A percentile compares a stretch with the other conserved stretches of the same genome.
These are phyloP conservation scores for Suhomyces bribrorum DNA, from an alignment of 1,139 yeast species.

Conservation along the genomic window DNA sequence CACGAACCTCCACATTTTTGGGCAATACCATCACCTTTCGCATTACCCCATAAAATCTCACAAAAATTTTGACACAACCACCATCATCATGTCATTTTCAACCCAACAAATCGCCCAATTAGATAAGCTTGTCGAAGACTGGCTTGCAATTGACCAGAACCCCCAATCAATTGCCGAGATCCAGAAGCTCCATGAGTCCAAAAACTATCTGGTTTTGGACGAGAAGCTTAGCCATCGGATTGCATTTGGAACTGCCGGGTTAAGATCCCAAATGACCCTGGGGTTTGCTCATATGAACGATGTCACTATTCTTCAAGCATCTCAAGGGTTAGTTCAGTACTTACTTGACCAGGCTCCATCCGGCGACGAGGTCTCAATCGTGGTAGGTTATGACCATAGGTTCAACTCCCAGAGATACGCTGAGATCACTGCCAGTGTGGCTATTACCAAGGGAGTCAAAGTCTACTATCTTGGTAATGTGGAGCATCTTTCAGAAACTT, in stretches of 20 bases:
- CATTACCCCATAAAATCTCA: not conserved
- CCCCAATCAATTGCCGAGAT: conserved; percentile 60
- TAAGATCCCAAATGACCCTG: conserved; percentile 84
- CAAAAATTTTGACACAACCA: no score
- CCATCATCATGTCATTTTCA: conserved; percentile 5
- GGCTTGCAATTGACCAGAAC: conserved; percentile 46
- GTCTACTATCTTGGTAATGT: conserved; percentile 63
- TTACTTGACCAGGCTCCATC: conserved; percentile 29
- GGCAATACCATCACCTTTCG: no score
- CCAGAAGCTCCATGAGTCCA: conserved; percentile 37
- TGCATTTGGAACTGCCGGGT: conserved; percentile 92
- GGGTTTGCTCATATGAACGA: conserved; percentile 90
- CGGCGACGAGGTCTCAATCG: conserved; percentile 45
- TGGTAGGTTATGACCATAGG: conserved; percentile 91
- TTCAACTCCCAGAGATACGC: conserved; percentile 81
- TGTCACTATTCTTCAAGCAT: conserved; percentile 85
- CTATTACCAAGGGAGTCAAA: conserved; percentile 63
- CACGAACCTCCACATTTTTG: no score
- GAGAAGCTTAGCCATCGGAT: conserved; percentile 58
- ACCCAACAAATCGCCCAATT: conserved; percentile 16
- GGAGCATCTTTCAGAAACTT: conserved; percentile 31
- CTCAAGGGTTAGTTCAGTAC: conserved; percentile 83
- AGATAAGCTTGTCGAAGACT: conserved; percentile 44
- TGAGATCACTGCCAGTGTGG: conserved; percentile 72
- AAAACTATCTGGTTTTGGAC: conserved; percentile 49